A percentile compares a stretch with the other conserved stretches of the same genome.
These are phyloP conservation scores for Allium fistulosum DNA, from an alignment of 106 monocot species.

Conservation along the genomic window DNA sequence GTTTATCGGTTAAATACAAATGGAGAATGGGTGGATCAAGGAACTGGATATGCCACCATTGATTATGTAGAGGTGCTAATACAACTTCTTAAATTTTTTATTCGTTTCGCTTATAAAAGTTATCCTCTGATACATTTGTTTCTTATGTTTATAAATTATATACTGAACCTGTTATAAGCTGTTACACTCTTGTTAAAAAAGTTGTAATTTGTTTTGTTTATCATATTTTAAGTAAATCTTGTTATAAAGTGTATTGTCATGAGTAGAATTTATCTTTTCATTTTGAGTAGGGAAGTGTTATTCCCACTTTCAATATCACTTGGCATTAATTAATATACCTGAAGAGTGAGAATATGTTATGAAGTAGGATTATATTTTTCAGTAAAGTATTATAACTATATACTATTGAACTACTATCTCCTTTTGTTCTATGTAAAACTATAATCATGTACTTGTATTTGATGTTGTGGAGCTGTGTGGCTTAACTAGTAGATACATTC, in stretches of 20 bases:
- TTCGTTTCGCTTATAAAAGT: background rate
- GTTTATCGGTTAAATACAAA: constrained; percentile 68
- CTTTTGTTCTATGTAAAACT: no score
- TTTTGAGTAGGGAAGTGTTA: background rate
- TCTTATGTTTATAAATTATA: background rate
- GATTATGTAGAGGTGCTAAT: constrained; percentile 72
- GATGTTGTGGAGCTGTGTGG: no score
- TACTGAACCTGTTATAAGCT: background rate
- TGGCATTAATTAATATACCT: no score
- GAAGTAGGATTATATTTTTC: no score
- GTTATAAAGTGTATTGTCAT: background rate
- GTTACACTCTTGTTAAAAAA: background rate
- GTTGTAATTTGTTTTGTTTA: background rate
- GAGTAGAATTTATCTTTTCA: background rate
- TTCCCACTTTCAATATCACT: no score
- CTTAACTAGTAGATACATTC: no score
- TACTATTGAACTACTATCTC: no score
- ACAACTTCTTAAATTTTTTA: background rate
- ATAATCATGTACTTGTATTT: no score
- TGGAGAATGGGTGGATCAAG: constrained; percentile 91
- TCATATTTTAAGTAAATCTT: background rate
- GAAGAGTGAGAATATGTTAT: no score
- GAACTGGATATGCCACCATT: constrained; percentile 83
- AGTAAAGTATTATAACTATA: no score
- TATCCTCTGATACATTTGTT: background rate